Evolutionary conservation across 192 early-diverging fungal genomes (phyloP).

Genomic region (Backusella mclennaniae): DNA sequence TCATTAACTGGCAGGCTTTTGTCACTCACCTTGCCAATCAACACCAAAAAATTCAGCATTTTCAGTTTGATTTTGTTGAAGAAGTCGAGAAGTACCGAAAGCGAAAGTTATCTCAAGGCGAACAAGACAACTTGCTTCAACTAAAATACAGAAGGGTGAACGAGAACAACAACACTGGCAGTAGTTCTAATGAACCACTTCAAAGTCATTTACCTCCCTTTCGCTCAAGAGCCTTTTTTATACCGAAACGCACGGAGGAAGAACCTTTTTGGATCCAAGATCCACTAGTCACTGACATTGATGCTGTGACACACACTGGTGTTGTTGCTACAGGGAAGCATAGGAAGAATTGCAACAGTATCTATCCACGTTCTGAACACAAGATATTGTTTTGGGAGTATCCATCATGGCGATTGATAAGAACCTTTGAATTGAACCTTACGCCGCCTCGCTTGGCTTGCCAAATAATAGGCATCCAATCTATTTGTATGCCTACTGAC

Average conservation of each 20-base stretch:
- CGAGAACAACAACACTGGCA: background rate
- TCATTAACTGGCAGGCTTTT: constrained; percentile 33
- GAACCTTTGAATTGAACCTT: constrained; percentile 31
- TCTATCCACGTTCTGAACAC: constrained; percentile 23
- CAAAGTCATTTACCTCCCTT: background rate
- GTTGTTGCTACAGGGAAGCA: constrained; percentile 38
- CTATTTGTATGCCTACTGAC: background rate
- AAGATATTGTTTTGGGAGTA: constrained; percentile 37
- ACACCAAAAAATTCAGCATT: constrained; percentile 1
- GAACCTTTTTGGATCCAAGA: constrained; percentile 33
- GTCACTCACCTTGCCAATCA: constrained; percentile 26
- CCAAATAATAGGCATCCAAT: constrained; percentile 34
- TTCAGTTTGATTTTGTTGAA: constrained; percentile 15
- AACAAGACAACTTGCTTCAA: background rate
- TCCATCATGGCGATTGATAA: constrained; percentile 28
- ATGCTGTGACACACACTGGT: constrained; percentile 20
- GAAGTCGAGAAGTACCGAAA: constrained; percentile 3
- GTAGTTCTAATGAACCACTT: background rate
- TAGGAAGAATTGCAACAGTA: constrained; percentile 1
- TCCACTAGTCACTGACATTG: constrained; percentile 34
- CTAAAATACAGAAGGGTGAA: background rate
- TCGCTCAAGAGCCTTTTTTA: constrained; percentile 12
- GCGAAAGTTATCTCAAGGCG: background rate
- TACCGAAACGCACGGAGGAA: background rate
- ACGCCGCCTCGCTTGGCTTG: constrained; percentile 27